phyloP scores from a whole-genome alignment of 1,284 basidiomycete genomes.

The Agaricales sp. region DNA sequence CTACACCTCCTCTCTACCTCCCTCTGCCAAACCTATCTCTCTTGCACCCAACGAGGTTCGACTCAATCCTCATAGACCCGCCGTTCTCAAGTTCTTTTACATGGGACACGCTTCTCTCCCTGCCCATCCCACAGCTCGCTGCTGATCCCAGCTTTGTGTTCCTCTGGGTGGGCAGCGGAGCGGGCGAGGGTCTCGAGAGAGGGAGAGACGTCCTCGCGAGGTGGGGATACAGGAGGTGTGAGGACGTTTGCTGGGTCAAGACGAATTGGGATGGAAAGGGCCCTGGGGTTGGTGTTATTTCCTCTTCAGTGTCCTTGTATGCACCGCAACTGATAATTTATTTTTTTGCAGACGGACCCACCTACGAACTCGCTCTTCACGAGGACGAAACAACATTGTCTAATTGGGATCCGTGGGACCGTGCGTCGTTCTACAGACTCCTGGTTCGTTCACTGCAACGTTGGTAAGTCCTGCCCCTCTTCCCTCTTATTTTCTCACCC shows the following conservation, averaged over 20 bases:
- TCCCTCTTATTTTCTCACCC: not conserved
- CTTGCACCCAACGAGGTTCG: slow-evolving; percentile 70
- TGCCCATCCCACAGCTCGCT: slow-evolving; percentile 79
- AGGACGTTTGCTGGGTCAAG: slow-evolving; percentile 97
- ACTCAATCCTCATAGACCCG: slow-evolving; percentile 89
- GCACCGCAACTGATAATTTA: slow-evolving; percentile 6
- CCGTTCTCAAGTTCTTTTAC: slow-evolving; percentile 75
- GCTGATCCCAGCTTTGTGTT: slow-evolving; percentile 92
- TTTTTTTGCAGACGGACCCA: slow-evolving; percentile 51
- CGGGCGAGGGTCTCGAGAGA: slow-evolving; percentile 83
- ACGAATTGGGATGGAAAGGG: slow-evolving; percentile 67
- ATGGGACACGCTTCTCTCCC: slow-evolving; percentile 74
- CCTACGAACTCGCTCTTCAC: slow-evolving; percentile 79
- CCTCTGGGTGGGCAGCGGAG: slow-evolving; percentile 92
- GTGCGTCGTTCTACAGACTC: slow-evolving; percentile 89
- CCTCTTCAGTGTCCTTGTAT: slow-evolving; percentile 3
- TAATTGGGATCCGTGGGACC: slow-evolving; percentile 98
- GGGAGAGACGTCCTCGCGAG: slow-evolving; percentile 85
- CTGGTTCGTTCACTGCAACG: slow-evolving; percentile 97
- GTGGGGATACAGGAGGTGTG: slow-evolving; percentile 95
- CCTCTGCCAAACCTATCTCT: slow-evolving; percentile 43
- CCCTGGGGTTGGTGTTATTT: slow-evolving; percentile 51
- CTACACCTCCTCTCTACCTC: slow-evolving; percentile 62
- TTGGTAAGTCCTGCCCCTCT: slow-evolving; percentile 42
- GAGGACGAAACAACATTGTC: slow-evolving; percentile 89